These are phyloP conservation scores for Afroboletus lepidellus DNA, from an alignment of 1,284 basidiomycete genomes.

Conservation along the genomic window DNA sequence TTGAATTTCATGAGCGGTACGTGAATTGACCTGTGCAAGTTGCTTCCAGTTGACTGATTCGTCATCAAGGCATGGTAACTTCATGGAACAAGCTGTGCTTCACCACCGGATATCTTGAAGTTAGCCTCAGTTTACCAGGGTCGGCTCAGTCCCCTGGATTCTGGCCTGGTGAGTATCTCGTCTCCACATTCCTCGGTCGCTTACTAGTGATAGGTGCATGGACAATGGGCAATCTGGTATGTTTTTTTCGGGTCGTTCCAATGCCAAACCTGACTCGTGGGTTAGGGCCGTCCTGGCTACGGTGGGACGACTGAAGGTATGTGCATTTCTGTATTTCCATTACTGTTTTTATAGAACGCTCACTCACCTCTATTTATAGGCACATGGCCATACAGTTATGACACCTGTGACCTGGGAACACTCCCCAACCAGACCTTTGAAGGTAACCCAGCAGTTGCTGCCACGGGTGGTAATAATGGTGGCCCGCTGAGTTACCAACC, in stretches of 20 bases:
- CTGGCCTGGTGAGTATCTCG: slow-evolving; percentile 57
- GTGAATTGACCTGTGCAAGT: slow-evolving; percentile 26
- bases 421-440: slow-evolving; percentile 73
- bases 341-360: background rate
- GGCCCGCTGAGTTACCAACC: slow-evolving; percentile 64
- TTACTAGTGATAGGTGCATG: slow-evolving; percentile 52
- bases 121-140: slow-evolving; percentile 81
- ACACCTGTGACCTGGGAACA: slow-evolving; percentile 80
- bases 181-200: slow-evolving; percentile 6
- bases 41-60: slow-evolving; percentile 6
- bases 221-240: slow-evolving; percentile 79
- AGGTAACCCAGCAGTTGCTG: slow-evolving; percentile 49
- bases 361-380: slow-evolving; percentile 25
- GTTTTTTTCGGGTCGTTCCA: background rate
- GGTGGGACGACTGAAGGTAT: slow-evolving; percentile 60
- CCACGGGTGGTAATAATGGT: slow-evolving; percentile 50
- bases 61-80: slow-evolving; percentile 61
- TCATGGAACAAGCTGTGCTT: slow-evolving; percentile 95
- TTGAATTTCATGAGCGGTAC: slow-evolving; percentile 77
- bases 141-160: slow-evolving; percentile 64
- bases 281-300: slow-evolving; percentile 72
- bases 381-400: slow-evolving; percentile 82
- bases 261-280: slow-evolving; percentile 12
- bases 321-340: slow-evolving; percentile 4
- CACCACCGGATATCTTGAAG: slow-evolving; percentile 88